Conservation (phyloP, 257 asterid genomes). For the Solanum bukasovii region DNA sequence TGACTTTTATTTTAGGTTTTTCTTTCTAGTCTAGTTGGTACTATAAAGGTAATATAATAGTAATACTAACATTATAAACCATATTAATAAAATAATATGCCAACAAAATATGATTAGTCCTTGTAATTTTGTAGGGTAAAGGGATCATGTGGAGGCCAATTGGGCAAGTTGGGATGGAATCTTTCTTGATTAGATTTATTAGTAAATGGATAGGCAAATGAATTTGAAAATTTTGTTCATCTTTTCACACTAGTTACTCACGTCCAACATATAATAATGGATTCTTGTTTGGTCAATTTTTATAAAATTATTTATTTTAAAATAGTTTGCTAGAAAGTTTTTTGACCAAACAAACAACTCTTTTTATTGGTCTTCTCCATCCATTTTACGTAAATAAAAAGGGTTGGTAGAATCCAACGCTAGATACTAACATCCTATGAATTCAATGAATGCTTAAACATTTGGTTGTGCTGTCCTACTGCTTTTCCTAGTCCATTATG, state of each 20-base stretch:
- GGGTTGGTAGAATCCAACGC: background rate
- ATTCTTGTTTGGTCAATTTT: background rate
- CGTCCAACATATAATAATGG: background rate
- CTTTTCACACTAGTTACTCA: background rate
- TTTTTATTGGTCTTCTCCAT: background rate
- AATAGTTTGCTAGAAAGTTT: background rate
- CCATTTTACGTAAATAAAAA: background rate
- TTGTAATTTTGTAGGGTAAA: background rate
- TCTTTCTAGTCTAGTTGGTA: background rate
- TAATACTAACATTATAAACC: background rate
- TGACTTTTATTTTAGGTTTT: background rate
- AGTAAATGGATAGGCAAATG: background rate
- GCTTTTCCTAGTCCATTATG: no score
- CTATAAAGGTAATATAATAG: background rate
- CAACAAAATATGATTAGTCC: background rate
- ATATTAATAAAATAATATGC: background rate
- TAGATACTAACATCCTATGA: background rate
- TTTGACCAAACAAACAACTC: background rate
- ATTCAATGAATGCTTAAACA: background rate
- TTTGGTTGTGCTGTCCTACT: background rate
- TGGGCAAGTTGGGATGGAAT: background rate
- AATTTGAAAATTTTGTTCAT: background rate
- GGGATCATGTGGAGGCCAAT: background rate
- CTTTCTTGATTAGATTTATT: background rate
- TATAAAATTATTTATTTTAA: background rate